These are phyloP conservation scores for Murraya koenigii DNA, from an alignment of 345 rosid species.

Conservation along the genomic window DNA sequence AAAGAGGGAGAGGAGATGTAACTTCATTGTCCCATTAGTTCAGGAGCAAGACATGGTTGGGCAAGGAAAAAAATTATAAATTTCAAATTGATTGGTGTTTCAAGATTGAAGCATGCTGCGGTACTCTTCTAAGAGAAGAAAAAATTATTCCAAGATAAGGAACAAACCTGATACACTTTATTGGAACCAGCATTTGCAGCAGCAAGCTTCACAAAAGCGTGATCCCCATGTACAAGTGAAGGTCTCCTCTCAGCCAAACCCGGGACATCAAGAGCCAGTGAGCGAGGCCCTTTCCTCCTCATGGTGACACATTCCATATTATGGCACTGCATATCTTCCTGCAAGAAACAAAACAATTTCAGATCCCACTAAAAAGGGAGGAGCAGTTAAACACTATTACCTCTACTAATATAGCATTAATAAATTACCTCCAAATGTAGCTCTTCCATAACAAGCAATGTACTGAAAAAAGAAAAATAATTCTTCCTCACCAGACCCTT, in stretches of 20 bases:
- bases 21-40: neutral
- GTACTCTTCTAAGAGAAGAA: neutral
- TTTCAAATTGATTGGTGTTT: neutral
- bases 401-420: slow-evolving; percentile 1
- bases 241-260: slow-evolving; percentile 70
- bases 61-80: neutral
- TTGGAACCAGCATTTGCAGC: slow-evolving; percentile 3
- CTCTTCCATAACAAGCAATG: slow-evolving; percentile 52
- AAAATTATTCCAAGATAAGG: neutral
- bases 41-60: neutral
- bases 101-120: neutral
- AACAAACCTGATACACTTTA: slow-evolving; percentile 34
- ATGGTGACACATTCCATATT: slow-evolving; percentile 43
- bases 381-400: neutral
- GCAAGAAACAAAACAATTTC: slow-evolving; percentile 12
- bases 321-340: slow-evolving; percentile 52
- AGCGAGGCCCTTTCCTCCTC: slow-evolving; percentile 38
- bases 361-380: slow-evolving; percentile 2
- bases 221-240: slow-evolving; percentile 57
- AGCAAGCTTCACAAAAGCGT: slow-evolving; percentile 35
- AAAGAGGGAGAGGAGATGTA: neutral
- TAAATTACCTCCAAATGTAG: slow-evolving; percentile 49
- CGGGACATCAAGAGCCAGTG: slow-evolving; percentile 46
- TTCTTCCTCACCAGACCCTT: slow-evolving; percentile 32
- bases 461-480: slow-evolving; percentile 45